Conservation (phyloP, 768 basidiomycete genomes). For the Leccinum broughii region DNA sequence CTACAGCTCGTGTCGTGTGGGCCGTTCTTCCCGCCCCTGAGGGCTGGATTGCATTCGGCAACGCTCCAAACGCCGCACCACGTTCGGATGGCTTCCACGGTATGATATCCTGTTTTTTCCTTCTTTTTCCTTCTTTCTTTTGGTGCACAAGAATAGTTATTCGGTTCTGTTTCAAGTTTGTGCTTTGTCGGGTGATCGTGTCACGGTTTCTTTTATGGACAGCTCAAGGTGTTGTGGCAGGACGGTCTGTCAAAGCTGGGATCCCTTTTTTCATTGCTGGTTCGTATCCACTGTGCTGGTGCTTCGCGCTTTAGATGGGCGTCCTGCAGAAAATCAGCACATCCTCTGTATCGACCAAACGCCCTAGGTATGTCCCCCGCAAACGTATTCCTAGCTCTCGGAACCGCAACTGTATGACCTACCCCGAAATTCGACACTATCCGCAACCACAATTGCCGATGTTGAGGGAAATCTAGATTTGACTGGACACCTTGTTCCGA, state of each 20-base stretch:
- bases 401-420: slow-evolving; percentile 67
- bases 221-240: too few species aligned
- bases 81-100: slow-evolving; percentile 50
- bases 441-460: slow-evolving; percentile 33
- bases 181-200: neutral
- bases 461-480: slow-evolving; percentile 94
- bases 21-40: slow-evolving; percentile 80
- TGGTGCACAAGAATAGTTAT: neutral
- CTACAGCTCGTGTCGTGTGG: slow-evolving; percentile 70
- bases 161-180: neutral
- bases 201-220: too few species aligned
- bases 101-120: slow-evolving; percentile 51
- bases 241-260: too few species aligned
- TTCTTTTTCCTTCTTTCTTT: neutral
- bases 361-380: slow-evolving; percentile 69
- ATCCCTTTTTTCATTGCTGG: too few species aligned
- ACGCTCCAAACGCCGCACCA: slow-evolving; percentile 52
- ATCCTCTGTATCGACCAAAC: slow-evolving; percentile 41
- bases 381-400: slow-evolving; percentile 54
- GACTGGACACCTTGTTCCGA: slow-evolving; percentile 15
- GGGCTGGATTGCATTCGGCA: slow-evolving; percentile 53
- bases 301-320: slow-evolving; percentile 41
- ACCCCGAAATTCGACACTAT: slow-evolving; percentile 22
- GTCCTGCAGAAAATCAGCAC: slow-evolving; percentile 73
- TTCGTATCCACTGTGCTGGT: too few species aligned